Evolutionary conservation across 164 flowering plant genomes (phyloP).

Genomic region (Taxillus chinensis): DNA sequence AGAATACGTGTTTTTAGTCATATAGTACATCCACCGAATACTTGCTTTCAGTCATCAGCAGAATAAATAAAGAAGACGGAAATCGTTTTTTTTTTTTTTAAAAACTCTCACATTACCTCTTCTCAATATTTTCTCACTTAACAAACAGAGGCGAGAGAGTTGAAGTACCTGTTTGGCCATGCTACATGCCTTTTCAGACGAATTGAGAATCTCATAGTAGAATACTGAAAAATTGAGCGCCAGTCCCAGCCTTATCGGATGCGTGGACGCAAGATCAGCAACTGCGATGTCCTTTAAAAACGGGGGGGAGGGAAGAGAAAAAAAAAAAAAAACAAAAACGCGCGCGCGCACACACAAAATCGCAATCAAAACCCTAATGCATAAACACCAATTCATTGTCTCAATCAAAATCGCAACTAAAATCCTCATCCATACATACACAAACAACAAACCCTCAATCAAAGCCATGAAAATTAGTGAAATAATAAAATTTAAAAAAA

Average conservation of each 20-base stretch:
- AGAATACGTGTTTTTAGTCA: no score
- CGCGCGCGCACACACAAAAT: not conserved
- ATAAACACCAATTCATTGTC: not conserved
- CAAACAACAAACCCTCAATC: not conserved
- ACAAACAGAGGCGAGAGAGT: not conserved
- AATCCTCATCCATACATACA: not conserved
- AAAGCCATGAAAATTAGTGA: not conserved
- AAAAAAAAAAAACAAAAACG: not conserved
- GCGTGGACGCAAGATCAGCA: conserved; percentile 66
- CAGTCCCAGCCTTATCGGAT: conserved; percentile 70
- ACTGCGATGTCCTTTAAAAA: conserved; percentile 48
- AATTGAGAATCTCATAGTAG: conserved; percentile 63
- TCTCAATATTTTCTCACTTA: no score
- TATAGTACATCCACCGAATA: no score
- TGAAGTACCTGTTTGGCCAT: conserved; percentile 65
- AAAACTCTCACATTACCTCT: no score
- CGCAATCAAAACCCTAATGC: not conserved
- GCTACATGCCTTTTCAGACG: conserved; percentile 64
- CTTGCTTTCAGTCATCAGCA: no score
- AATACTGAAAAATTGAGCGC: conserved; percentile 74
- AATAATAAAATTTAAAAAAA: no score
- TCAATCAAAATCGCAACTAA: not conserved
- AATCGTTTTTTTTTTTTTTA: no score
- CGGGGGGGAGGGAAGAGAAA: not conserved
- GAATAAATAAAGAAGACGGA: no score